phyloP scores from a whole-genome alignment of 2,329 filamentous ascomycete species.

The Trichoderma harzianum region DNA sequence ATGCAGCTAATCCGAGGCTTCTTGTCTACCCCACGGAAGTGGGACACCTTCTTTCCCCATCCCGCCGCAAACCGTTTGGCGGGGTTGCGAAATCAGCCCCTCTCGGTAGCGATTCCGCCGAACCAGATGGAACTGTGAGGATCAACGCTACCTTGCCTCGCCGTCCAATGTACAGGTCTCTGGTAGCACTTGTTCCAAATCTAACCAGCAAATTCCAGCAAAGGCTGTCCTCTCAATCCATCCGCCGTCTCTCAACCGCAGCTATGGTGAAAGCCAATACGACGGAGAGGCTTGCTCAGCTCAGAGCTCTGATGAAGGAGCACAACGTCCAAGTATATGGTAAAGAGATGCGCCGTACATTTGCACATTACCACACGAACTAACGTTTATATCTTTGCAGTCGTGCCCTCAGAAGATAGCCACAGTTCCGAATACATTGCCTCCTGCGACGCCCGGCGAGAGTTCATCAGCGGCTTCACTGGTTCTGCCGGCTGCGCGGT shows the following conservation, averaged over 20 bases:
- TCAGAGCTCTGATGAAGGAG: slow-evolving; percentile 84
- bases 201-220: neutral
- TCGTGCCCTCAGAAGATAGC: slow-evolving; percentile 94
- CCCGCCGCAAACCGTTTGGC: neutral
- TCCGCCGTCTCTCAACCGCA: slow-evolving; percentile 12
- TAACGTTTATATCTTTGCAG: slow-evolving; percentile 43
- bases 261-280: slow-evolving; percentile 62
- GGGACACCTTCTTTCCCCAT: neutral
- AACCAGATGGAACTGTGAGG: neutral
- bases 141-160: neutral
- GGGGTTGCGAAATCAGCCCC: neutral
- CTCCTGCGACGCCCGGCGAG: slow-evolving; percentile 86
- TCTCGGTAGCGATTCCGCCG: neutral
- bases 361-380: slow-evolving; percentile 20
- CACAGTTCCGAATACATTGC: slow-evolving; percentile 98
- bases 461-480: slow-evolving; percentile 89
- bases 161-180: neutral
- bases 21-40: neutral
- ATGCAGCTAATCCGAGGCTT: neutral
- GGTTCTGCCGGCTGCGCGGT: slow-evolving; percentile 93
- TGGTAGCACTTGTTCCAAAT: neutral
- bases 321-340: slow-evolving; percentile 88
- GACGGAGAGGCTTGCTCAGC: slow-evolving; percentile 66
- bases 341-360: slow-evolving; percentile 47
- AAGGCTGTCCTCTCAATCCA: neutral